A percentile compares a stretch with the other conserved stretches of the same genome.
Conservation (phyloP, 148 eudicot species). For the Salicornia ramosissima region DNA sequence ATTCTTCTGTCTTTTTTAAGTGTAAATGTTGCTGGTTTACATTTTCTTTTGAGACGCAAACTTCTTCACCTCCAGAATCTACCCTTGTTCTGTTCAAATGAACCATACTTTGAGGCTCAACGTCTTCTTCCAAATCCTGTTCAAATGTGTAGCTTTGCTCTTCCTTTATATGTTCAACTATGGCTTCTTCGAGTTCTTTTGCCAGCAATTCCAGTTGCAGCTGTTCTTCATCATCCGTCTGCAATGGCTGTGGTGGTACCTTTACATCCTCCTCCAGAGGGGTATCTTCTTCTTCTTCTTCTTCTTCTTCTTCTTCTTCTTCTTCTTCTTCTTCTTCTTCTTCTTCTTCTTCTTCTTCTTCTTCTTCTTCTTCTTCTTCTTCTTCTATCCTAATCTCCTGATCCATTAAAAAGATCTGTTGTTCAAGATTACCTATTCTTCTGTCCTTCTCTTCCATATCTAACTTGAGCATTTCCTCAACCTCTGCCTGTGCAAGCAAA, state of each 20-base stretch:
- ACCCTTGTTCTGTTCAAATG: constrained; percentile 12
- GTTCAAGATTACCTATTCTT: constrained; percentile 39
- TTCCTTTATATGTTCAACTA: constrained; percentile 21
- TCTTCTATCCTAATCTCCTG: constrained; percentile 24
- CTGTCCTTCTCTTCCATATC: constrained; percentile 45
- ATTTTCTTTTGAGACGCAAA: constrained; percentile 51
- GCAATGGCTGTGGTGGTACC: constrained; percentile 6
- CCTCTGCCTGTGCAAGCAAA: constrained; percentile 60
- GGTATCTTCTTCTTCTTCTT: constrained; percentile 13
- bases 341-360: constrained; percentile 14
- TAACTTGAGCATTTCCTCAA: constrained; percentile 52
- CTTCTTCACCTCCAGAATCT: constrained; percentile 20
- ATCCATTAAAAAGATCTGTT: constrained; percentile 34
- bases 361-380: constrained; percentile 15
- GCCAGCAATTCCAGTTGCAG: constrained; percentile 24
- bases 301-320: constrained; percentile 9
- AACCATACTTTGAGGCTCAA: constrained; percentile 32
- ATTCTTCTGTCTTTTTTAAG: constrained; percentile 35
- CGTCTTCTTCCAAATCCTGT: constrained; percentile 29
- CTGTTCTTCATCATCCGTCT: constrained; percentile 22
- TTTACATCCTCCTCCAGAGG: constrained; percentile 5
- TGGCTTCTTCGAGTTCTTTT: constrained; percentile 31
- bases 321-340: constrained; percentile 14
- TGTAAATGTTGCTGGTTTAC: constrained; percentile 23
- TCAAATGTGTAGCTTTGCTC: constrained; percentile 18